A percentile compares a stretch with the other conserved stretches of the same genome.
Conservation (phyloP, 148 eudicot genomes). For the Vaccinium vitisidaea region DNA sequence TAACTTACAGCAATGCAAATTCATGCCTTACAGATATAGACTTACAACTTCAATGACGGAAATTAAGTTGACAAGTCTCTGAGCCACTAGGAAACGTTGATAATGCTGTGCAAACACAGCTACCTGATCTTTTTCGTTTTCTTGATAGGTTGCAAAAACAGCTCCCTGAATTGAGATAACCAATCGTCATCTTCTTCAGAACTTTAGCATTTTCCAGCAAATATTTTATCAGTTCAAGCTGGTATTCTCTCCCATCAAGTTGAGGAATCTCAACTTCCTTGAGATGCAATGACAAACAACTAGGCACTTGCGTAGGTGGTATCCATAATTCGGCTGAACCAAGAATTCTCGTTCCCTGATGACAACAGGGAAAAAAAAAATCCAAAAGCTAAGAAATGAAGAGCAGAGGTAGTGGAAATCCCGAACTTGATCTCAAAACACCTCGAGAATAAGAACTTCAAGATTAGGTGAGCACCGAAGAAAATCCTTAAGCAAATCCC, state of each 20-base stretch:
- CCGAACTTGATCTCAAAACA: not conserved
- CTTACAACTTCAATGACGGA: too few species aligned
- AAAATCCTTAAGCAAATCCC: not conserved
- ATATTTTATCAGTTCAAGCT: not conserved
- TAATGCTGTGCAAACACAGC: not conserved
- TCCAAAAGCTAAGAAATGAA: not conserved
- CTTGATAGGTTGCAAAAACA: not conserved
- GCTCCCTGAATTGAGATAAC: not conserved
- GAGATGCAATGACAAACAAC: not conserved
- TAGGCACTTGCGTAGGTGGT: not conserved
- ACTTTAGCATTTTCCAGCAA: conserved; percentile 7
- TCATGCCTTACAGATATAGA: too few species aligned
- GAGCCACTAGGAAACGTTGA: not conserved
- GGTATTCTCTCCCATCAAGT: not conserved
- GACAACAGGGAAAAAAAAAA: not conserved
- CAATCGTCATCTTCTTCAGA: not conserved
- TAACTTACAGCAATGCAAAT: not conserved
- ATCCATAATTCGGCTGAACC: not conserved
- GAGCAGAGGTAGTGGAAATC: not conserved
- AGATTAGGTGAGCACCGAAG: conserved; percentile 4
- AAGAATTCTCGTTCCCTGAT: not conserved
- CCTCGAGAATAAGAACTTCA: not conserved
- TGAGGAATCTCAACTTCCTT: not conserved
- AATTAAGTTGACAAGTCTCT: not conserved
- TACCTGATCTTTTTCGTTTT: not conserved